Base-by-base conservation (phyloP, 306 rosid genomes). In the Casuarina equisetifolia region DNA sequence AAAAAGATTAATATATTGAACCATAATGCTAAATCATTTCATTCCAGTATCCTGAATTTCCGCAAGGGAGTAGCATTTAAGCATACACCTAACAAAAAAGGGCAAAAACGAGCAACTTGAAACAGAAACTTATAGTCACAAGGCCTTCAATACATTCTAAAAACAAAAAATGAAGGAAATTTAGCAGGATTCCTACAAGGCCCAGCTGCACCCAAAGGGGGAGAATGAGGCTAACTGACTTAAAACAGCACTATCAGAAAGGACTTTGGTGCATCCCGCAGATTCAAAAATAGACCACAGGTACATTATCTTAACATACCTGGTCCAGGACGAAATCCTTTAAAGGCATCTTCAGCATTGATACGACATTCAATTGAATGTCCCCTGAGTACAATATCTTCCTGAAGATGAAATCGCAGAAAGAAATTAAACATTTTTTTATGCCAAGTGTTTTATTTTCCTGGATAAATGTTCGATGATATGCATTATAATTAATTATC, bases 341-440 rank as follows among this genome's bases (percentile, higher is more conserved):
- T 91, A 75, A 95, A 95, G 78, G 99, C 97, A 75, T 92, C 99
- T 88, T 95, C 97, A 20, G 99, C 99, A 77, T 95, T 95, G 90
- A 95, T 95, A 69, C 97, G 97, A 45, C 99, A 92, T 86, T 95
- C 97, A 57, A 95, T 95, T 52, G 99, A 95, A 83, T 95, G 99
- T 69, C 99, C 99, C 82, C 94, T 86, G 45, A 92, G 97, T 70
- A 89, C 97, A 77, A 95, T 88, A 68, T 92, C 99, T 84, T 91
- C 97, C 99, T 95, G 92, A 15, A 82, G 74, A 69, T 50, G 64
- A 57, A 83, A 73, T 16, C 38, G 55, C 61, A 55, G 13, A 82
- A 10, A 81, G 82, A 80, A 66, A 80, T 36, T 76, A 71, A 52
- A 80, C 69, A 66, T 80, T 40, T 40, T 43, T 66, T 42, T 66